Evolutionary conservation across 345 rosid genomes (phyloP).

Genomic region (Tarenaya hassleriana): DNA sequence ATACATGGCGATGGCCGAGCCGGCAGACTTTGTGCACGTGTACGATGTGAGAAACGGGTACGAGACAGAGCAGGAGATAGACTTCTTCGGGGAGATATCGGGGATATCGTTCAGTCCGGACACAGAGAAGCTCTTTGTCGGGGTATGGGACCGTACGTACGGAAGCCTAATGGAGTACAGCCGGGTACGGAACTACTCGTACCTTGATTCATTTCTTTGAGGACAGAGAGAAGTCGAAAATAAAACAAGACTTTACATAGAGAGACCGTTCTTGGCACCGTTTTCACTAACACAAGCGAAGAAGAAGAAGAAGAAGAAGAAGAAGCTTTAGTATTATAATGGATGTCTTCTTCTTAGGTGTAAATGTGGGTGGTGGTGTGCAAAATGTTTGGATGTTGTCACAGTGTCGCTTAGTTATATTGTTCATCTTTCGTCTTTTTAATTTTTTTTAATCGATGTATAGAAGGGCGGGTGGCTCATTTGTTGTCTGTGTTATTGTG

Average conservation of each 20-base stretch:
- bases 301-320: too few relatives aligned
- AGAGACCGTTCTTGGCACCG: not conserved
- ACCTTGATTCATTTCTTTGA: constrained; percentile 54
- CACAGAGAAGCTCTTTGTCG: constrained; percentile 67
- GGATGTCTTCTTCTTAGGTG: constrained; percentile 19
- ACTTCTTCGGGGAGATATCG: constrained; percentile 80
- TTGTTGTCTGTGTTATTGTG: too few relatives aligned
- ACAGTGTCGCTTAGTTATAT: too few relatives aligned
- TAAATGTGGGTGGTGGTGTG: constrained; percentile 30
- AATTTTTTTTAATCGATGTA: constrained; percentile 9
- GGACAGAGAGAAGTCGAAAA: constrained; percentile 7
- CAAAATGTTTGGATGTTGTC: constrained; percentile 18
- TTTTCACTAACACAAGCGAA: too few relatives aligned
- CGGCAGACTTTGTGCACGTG: constrained; percentile 78
- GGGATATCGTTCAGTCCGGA: constrained; percentile 81
- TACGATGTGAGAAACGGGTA: constrained; percentile 54
- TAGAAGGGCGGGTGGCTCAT: not conserved
- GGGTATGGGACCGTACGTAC: constrained; percentile 83
- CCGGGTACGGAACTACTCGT: constrained; percentile 50
- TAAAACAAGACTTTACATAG: constrained; percentile 18
- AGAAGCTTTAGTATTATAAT: too few relatives aligned
- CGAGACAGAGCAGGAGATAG: constrained; percentile 64
- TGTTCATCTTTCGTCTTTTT: constrained; percentile 4
- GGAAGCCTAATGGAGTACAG: constrained; percentile 75
- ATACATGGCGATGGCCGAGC: constrained; percentile 79